These are phyloP conservation scores for Tanacetum coccineum DNA, from an alignment of 129 eudicot genomes.

Conservation along the genomic window DNA sequence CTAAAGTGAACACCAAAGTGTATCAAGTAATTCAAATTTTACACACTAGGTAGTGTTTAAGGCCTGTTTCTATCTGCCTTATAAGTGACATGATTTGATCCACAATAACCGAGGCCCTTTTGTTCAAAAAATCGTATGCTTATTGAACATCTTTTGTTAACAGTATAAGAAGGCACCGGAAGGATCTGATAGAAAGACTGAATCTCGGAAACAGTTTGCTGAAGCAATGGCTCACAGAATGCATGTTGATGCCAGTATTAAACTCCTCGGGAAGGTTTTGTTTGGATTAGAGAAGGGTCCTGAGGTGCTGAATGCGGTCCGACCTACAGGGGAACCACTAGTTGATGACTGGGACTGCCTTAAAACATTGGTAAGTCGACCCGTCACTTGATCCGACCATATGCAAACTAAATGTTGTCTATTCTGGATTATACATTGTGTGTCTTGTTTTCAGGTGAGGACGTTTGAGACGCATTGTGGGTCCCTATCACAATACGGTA, in stretches of 20 bases:
- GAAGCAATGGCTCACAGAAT: slow-evolving; percentile 90
- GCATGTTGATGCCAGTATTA: slow-evolving; percentile 70
- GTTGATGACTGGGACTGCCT: slow-evolving; percentile 93
- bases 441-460: slow-evolving; percentile 50
- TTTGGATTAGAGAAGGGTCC: slow-evolving; percentile 64
- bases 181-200: slow-evolving; percentile 65
- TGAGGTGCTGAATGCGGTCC: slow-evolving; percentile 48
- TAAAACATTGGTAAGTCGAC: slow-evolving; percentile 57
- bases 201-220: slow-evolving; percentile 68
- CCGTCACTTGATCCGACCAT: no score
- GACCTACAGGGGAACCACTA: slow-evolving; percentile 77
- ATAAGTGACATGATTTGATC: no score
- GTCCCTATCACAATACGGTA: slow-evolving; percentile 52
- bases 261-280: slow-evolving; percentile 68
- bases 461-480: slow-evolving; percentile 80
- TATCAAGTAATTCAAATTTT: not conserved
- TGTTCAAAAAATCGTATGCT: not conserved
- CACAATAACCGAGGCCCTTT: not conserved
- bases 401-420: no score
- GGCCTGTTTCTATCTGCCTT: no score
- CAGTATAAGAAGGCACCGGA: slow-evolving; percentile 94
- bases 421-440: not conserved
- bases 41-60: no score
- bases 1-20: not conserved
- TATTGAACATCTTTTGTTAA: slow-evolving; percentile 6